These are phyloP conservation scores for Hyparrhenia diplandra DNA, from an alignment of 176 grass and related monocot genomes.

Conservation along the genomic window DNA sequence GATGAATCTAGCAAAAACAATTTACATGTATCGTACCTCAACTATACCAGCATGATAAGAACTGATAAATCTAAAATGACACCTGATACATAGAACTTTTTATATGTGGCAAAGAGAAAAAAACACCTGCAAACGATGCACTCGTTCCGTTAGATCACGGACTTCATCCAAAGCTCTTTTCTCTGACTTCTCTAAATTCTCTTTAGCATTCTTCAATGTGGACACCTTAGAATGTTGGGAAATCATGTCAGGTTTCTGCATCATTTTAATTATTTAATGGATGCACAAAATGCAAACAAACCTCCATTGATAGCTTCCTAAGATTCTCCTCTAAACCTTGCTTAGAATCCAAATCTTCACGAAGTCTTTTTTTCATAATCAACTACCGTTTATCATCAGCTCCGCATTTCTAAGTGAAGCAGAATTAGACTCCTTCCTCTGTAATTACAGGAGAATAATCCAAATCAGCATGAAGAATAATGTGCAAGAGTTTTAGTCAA, in stretches of 20 bases:
- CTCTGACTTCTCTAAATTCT: constrained; percentile 68
- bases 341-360: constrained; percentile 77
- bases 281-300: constrained; percentile 15
- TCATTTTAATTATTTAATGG: background rate
- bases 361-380: constrained; percentile 77
- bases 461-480: constrained; percentile 17
- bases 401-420: constrained; percentile 83
- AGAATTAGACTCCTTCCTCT: constrained; percentile 93
- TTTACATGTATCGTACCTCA: background rate
- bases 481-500: background rate
- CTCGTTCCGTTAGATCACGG: constrained; percentile 56
- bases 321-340: constrained; percentile 68
- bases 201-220: constrained; percentile 79
- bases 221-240: constrained; percentile 50
- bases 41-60: background rate
- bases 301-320: constrained; percentile 83
- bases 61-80: constrained; percentile 1
- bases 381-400: constrained; percentile 75
- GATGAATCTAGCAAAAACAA: background rate
- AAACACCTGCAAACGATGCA: constrained; percentile 84
- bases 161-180: constrained; percentile 75
- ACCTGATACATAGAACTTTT: background rate
- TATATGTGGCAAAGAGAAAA: background rate
- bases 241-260: constrained; percentile 3
- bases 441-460: constrained; percentile 14